Evolutionary conservation across 2,329 filamentous ascomycete species (phyloP), one percentile per base, ranked within the genome.

Genomic region (Cladophialophora yegresii): DNA sequence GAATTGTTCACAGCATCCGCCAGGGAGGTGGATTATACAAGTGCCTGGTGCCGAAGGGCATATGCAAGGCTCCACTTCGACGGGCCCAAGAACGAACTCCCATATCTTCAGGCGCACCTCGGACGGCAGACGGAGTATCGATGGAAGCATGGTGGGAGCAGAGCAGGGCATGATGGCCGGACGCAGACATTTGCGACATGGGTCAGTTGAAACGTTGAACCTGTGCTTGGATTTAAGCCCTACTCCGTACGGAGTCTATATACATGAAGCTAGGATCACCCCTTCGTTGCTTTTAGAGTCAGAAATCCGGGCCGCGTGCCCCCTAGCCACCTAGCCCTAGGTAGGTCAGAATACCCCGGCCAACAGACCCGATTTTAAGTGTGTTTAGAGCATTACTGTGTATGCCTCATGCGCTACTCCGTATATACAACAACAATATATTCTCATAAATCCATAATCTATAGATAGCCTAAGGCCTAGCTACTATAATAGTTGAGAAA

Each of bases 21-120:
- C 32, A 4, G 36, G 28, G 33, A 55, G 59, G 30, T 58, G 62
- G 47, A 30, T 36, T 7, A 36, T 58, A 30, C 63, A 62, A 12
- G 12, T 40, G 23, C 40, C 56, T 8, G 49, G 55, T 30, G 32
- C 36, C 32, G 45, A 33, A 26, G 30, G 22, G n/a, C 60, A 61
- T 61, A 45, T 58, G 61, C 64, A 66, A 13, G 64, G 51, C 16
- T 64, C 30, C 20, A 67, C 26, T 45, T 30, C 16, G 5, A 40
- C 33, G 30, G 51, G 58, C 12, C 58, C 54, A 30, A 65, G 36
- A n/a, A 63, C 51, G 13, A 63, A 30, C 16, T 32, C 12, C 60
- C 61, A 66, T 33, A 66, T 65, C 36, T 67, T 62, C 12, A 55
- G 58, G 12, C 65, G 62, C 32, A 67, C 26, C 22, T 67, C 65